phyloP scores from a whole-genome alignment of 2,329 filamentous ascomycete species.

The Penicillium polonicum region DNA sequence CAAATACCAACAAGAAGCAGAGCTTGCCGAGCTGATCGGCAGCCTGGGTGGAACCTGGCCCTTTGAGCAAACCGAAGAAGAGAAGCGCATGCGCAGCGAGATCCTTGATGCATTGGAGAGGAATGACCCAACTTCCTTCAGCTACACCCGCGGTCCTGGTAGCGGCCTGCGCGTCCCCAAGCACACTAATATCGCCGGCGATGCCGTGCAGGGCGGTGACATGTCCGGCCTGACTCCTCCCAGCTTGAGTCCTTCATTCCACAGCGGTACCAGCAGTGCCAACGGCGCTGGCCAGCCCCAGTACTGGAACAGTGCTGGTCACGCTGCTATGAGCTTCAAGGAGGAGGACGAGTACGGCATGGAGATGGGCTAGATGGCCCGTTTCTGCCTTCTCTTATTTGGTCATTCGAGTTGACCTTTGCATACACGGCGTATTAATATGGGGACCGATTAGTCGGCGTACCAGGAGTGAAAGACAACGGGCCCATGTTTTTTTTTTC shows the following conservation, averaged over 20 bases:
- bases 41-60: conserved; percentile 73
- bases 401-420: conserved; percentile 22
- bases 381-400: conserved; percentile 1
- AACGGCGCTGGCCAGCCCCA: conserved; percentile 53
- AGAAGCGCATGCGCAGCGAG: conserved; percentile 93
- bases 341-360: conserved; percentile 93
- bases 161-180: conserved; percentile 87
- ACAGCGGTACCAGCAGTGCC: conserved; percentile 68
- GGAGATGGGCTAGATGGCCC: conserved; percentile 54
- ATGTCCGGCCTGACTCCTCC: conserved; percentile 55
- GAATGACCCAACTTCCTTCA: conserved; percentile 72
- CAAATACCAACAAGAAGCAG: conserved; percentile 85
- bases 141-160: conserved; percentile 79
- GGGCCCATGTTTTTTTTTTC: conserved; percentile 1
- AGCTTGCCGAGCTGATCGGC: conserved; percentile 72
- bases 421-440: conserved; percentile 33
- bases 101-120: conserved; percentile 81
- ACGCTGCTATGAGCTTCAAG: conserved; percentile 72
- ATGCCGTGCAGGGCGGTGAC: conserved; percentile 56
- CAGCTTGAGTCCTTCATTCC: conserved; percentile 66
- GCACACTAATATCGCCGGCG: conserved; percentile 87
- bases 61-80: conserved; percentile 83
- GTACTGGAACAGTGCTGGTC: conserved; percentile 52
- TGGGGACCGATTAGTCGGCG: conserved; percentile 17
- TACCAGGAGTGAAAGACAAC: conserved; percentile 17